Conservation (phyloP, 2,329 filamentous ascomycete species). For the Fusarium longipes region DNA sequence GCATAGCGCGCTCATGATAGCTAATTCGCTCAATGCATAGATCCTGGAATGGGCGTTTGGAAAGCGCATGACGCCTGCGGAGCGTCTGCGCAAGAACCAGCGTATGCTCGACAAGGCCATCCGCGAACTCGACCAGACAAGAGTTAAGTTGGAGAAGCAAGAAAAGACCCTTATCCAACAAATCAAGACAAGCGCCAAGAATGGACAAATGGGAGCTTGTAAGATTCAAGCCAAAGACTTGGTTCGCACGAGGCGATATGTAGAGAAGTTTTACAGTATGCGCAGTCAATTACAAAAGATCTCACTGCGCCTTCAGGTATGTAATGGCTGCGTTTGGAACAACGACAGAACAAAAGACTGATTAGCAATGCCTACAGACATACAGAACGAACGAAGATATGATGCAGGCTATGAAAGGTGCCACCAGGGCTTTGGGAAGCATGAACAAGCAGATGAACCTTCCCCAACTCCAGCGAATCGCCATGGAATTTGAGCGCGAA, state of each 20-base stretch:
- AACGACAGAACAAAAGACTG: slow-evolving; percentile 12
- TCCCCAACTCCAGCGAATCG: slow-evolving; percentile 92
- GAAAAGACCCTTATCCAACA: slow-evolving; percentile 96
- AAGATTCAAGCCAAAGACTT: slow-evolving; percentile 99
- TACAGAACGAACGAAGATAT: slow-evolving; percentile 99
- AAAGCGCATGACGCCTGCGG: slow-evolving; percentile 97
- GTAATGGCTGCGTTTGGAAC: not conserved
- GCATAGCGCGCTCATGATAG: slow-evolving; percentile 30
- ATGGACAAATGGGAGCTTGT: slow-evolving; percentile 97
- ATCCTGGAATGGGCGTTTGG: slow-evolving; percentile 99
- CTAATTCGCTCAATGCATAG: slow-evolving; percentile 58
- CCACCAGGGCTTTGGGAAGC: slow-evolving; percentile 88
- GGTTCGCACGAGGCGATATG: slow-evolving; percentile 90
- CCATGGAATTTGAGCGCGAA: slow-evolving; percentile 98
- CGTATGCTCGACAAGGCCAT: slow-evolving; percentile 97
- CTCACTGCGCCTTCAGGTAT: slow-evolving; percentile 90
- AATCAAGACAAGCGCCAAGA: slow-evolving; percentile 98
- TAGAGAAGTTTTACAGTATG: slow-evolving; percentile 99
- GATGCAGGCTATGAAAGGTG: slow-evolving; percentile 99
- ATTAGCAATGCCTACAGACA: slow-evolving; percentile 68
- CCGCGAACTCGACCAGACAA: slow-evolving; percentile 92
- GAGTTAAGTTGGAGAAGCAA: slow-evolving; percentile 96
- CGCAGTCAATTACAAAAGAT: slow-evolving; percentile 97
- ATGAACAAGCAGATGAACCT: slow-evolving; percentile 99
- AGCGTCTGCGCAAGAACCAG: slow-evolving; percentile 93